These are phyloP conservation scores for Climacium dendroides DNA, from an alignment of 225 moss, liverwort and hornwort genomes.

Conservation along the genomic window DNA sequence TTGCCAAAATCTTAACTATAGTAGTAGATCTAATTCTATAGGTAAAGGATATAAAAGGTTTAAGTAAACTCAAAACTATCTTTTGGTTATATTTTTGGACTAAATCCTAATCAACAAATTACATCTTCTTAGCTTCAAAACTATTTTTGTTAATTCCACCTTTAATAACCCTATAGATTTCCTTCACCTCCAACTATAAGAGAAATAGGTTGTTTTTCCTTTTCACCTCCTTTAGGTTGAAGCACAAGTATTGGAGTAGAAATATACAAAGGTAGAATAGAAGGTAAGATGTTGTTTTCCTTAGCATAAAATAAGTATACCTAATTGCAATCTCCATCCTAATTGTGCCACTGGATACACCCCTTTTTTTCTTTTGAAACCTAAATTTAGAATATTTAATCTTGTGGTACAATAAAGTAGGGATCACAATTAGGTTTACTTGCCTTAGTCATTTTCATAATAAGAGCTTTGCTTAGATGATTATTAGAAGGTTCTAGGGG, in stretches of 20 bases:
- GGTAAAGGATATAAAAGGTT: background rate
- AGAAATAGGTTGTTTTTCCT: background rate
- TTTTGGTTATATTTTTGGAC: background rate
- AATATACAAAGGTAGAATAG: background rate
- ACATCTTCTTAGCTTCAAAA: background rate
- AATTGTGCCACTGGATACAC: accelerated
- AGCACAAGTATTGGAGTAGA: background rate
- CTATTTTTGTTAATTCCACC: background rate
- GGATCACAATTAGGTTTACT: background rate
- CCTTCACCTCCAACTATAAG: background rate
- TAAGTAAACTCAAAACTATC: too few relatives aligned
- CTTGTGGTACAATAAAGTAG: accelerated
- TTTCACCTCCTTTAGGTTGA: background rate
- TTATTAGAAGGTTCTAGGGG: background rate
- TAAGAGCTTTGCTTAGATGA: background rate
- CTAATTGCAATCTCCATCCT: background rate
- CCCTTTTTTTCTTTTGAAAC: background rate
- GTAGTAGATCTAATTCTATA: background rate
- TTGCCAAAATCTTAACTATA: background rate
- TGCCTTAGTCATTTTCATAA: background rate
- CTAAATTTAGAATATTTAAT: background rate
- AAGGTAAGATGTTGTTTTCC: background rate
- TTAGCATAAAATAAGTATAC: background rate
- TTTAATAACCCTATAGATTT: background rate
- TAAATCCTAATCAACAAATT: background rate